Conservation (phyloP, 2,329 filamentous ascomycete species). For the Neophaeococcomyces aloes region DNA sequence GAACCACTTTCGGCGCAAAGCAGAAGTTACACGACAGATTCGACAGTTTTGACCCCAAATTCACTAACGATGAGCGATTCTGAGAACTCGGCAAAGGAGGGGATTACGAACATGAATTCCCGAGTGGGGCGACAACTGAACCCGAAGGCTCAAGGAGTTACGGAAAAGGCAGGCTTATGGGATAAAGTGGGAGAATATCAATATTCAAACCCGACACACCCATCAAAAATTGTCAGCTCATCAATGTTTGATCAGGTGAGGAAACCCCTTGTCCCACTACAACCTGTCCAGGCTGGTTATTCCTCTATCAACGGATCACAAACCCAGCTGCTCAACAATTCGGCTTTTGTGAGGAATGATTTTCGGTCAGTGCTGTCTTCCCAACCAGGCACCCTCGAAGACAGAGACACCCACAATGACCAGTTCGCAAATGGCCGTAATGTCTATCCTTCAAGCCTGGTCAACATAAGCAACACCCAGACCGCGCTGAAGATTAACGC, state of each 20-base stretch:
- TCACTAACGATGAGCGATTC: slow-evolving; percentile 2
- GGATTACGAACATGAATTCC: background rate
- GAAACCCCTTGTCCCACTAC: background rate
- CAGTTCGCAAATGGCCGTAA: background rate
- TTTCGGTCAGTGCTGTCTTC: background rate
- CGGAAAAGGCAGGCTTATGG: background rate
- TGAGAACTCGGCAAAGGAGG: background rate
- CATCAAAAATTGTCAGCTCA: background rate
- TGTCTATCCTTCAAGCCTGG: background rate
- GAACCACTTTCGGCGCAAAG: slow-evolving; percentile 5
- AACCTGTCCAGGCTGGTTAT: too few species aligned
- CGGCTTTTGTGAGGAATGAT: background rate
- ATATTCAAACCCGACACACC: background rate
- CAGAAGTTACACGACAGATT: slow-evolving; percentile 4
- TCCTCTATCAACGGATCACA: background rate
- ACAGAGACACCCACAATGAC: background rate
- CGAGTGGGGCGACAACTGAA: background rate
- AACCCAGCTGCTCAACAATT: background rate
- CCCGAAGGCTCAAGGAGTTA: background rate
- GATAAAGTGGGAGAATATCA: slow-evolving; percentile 1
- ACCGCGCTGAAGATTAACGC: too few species aligned
- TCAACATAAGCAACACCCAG: background rate
- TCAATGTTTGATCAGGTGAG: background rate
- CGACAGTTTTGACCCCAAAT: background rate
- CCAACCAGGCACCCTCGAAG: too few species aligned